Conservation (phyloP, 23 red algal genomes). For the Gracilaria gracilis region DNA sequence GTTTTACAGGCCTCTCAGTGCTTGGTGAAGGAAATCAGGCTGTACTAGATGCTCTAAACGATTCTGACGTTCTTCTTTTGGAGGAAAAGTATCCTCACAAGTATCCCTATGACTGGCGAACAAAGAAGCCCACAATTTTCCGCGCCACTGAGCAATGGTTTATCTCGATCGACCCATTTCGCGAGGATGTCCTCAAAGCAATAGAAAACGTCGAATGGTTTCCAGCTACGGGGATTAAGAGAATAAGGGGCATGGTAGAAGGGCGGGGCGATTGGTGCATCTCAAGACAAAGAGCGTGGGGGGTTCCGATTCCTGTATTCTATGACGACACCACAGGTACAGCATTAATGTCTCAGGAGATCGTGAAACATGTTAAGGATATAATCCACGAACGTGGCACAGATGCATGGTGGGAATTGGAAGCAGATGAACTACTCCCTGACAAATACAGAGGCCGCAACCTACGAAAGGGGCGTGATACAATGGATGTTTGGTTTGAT, state of each 20-base stretch:
- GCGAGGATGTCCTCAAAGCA: conserved; percentile 78
- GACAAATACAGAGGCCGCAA: conserved; percentile 67
- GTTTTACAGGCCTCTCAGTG: conserved; percentile 81
- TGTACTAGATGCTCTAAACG: conserved; percentile 59
- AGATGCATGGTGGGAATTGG: conserved; percentile 90
- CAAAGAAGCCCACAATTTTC: conserved; percentile 98
- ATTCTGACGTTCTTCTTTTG: conserved; percentile 68
- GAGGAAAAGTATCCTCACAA: conserved; percentile 97
- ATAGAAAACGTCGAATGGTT: conserved; percentile 83
- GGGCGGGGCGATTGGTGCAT: conserved; percentile 96
- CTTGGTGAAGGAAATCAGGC: conserved; percentile 89
- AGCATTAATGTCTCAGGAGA: conserved; percentile 78
- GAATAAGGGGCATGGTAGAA: conserved; percentile 92
- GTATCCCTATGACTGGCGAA: conserved; percentile 99
- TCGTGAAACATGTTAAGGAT: conserved; percentile 74
- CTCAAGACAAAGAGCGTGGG: conserved; percentile 97
- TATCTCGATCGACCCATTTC: conserved; percentile 87
- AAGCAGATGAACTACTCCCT: conserved; percentile 88
- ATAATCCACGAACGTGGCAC: conserved; percentile 82
- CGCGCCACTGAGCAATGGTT: conserved; percentile 99
- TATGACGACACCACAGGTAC: conserved; percentile 78
- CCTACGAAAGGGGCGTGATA: conserved; percentile 86
- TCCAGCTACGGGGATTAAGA: conserved; percentile 76
- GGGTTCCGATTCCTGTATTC: conserved; percentile 99
- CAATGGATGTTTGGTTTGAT: conserved; percentile 99